Base-by-base conservation (phyloP, 164 flowering plant genomes). In the Stephania yunnanensis region DNA sequence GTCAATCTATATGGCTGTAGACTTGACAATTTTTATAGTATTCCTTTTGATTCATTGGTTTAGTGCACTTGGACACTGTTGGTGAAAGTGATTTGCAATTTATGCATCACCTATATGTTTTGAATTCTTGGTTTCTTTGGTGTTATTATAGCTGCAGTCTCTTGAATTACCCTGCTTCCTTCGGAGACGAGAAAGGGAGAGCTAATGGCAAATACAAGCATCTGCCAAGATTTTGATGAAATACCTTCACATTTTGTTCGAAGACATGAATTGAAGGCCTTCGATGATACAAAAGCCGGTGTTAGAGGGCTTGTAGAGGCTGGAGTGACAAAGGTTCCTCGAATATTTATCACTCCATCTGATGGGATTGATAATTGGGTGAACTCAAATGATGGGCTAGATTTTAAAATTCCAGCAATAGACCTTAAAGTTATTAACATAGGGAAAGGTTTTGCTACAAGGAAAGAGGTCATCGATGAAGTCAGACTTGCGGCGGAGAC, bases 221-320 rank as follows among this genome's bases (percentile, higher is more conserved):
- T n/a, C 20, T n/a, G 13, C 2, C 64, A 58, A 46, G 69, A 2
- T 31, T 58, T 12, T 42, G 58, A 64, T 4, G 44, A 71, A 44
- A 36, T n/a, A 8, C n/a, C 11, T 8, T 29, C 46, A 67, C 46
- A 71, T 25, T 25, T 44, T 30, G 76, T 74, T 22, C 72, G 82
- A 7, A 7, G 5, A 17, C 31, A 74, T 48, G 80, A 78, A 20
- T 42, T 77, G 7, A 77, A 71, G 69, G 85, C 81, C 15, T 83
- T 83, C 19, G 83, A 83, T 64, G 80, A 79, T 3, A 68, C 83
- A 1, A 81, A 79, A 77, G 69, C 79, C 6, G 83, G 85, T 11
- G 85, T 83, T 36, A 75, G 81, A 64, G 83, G 85, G 4, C 75
- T 83, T 6, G 75, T 79, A 5, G 84, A 81, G 19, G 71, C 80